A percentile compares a stretch with the other conserved stretches of the same genome.
Conservation (phyloP, 495 filamentous ascomycete species). For the Talaromyces thailandensis region DNA sequence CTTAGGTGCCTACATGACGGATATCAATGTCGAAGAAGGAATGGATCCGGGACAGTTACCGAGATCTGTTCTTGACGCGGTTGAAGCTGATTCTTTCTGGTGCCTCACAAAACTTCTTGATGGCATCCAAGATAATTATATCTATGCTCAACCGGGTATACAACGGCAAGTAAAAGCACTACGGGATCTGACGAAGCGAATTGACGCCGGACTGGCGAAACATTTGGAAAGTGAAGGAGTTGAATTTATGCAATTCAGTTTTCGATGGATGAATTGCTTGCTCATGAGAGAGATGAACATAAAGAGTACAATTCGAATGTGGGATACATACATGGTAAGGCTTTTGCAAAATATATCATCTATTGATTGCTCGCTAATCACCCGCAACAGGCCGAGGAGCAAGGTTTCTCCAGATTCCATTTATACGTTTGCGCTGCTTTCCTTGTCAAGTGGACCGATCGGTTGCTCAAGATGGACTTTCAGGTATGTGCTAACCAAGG, state of each 20-base stretch:
- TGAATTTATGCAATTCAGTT: constrained; percentile 98
- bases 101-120: constrained; percentile 93
- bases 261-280: constrained; percentile 99
- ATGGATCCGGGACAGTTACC: constrained; percentile 96
- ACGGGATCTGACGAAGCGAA: constrained; percentile 79
- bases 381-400: constrained; percentile 72
- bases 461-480: constrained; percentile 72
- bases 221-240: constrained; percentile 85
- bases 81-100: constrained; percentile 98
- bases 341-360: background rate
- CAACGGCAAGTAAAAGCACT: constrained; percentile 85
- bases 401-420: constrained; percentile 96
- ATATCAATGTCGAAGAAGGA: constrained; percentile 81
- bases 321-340: constrained; percentile 94
- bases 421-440: constrained; percentile 98
- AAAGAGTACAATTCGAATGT: constrained; percentile 94
- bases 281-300: constrained; percentile 96
- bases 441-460: constrained; percentile 96
- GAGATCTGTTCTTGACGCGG: constrained; percentile 83
- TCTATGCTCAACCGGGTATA: constrained; percentile 93
- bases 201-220: constrained; percentile 74
- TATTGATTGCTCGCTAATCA: background rate
- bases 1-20: constrained; percentile 85
- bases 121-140: constrained; percentile 98
- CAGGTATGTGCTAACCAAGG: background rate